These are phyloP conservation scores for Colletotrichum lentis DNA, from an alignment of 2,329 filamentous ascomycete genomes.

Conservation along the genomic window DNA sequence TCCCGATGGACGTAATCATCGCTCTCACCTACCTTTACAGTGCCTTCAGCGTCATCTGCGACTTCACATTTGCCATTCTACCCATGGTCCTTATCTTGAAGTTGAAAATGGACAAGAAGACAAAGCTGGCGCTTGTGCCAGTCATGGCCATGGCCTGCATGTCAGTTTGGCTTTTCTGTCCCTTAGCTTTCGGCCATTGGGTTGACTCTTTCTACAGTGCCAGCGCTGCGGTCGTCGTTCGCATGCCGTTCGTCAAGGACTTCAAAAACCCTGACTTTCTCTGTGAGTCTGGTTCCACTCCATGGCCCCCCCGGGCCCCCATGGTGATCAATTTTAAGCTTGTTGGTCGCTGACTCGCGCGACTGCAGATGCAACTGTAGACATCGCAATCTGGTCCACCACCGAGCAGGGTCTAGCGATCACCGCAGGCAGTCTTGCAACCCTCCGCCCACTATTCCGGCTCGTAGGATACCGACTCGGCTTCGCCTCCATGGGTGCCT, in stretches of 20 bases:
- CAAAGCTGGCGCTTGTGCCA: constrained; percentile 60
- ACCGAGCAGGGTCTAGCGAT: constrained; percentile 59
- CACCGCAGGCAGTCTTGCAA: constrained; percentile 57
- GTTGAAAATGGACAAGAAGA: constrained; percentile 62
- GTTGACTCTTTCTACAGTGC: constrained; percentile 45
- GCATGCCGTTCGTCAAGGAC: constrained; percentile 51
- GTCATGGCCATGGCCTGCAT: constrained; percentile 66
- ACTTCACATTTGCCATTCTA: constrained; percentile 62
- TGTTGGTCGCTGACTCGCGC: constrained; percentile 21
- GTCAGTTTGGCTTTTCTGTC: constrained; percentile 43
- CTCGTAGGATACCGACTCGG: constrained; percentile 47
- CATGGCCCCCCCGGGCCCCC: neutral
- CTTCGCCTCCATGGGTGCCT: constrained; percentile 38
- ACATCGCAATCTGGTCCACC: constrained; percentile 60
- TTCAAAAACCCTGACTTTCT: constrained; percentile 55
- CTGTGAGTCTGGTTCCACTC: constrained; percentile 45
- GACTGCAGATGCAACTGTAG: constrained; percentile 49
- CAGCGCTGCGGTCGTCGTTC: constrained; percentile 54
- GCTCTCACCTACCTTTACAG: constrained; percentile 63
- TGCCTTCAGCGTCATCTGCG: constrained; percentile 57
- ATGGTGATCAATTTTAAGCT: constrained; percentile 6
- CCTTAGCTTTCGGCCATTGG: too few species aligned
- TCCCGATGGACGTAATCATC: constrained; percentile 54
- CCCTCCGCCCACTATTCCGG: constrained; percentile 56
- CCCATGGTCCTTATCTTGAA: constrained; percentile 64